These are phyloP conservation scores for Xylariaceae sp. DNA, from an alignment of 2,329 filamentous ascomycete genomes.

Conservation along the genomic window DNA sequence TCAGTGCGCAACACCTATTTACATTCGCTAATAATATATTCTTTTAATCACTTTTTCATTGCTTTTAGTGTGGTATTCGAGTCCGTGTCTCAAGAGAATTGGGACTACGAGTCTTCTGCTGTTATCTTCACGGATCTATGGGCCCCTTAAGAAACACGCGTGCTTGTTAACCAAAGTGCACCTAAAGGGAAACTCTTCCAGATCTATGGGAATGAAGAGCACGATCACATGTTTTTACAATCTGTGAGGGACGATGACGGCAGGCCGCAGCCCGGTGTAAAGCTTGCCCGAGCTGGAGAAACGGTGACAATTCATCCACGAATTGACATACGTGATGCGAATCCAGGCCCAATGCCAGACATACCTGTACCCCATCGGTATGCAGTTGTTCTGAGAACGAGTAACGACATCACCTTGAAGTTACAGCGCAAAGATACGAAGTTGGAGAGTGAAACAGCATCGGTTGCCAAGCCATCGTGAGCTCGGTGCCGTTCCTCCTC, in stretches of 20 bases:
- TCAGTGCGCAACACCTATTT: too few species aligned
- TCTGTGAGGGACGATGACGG: too few species aligned
- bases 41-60: too few species aligned
- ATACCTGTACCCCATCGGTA: neutral
- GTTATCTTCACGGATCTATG: neutral
- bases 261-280: neutral
- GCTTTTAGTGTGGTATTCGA: neutral
- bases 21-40: too few species aligned
- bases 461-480: slow-evolving; percentile 3
- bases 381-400: neutral
- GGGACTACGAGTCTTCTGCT: neutral
- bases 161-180: neutral
- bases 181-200: neutral
- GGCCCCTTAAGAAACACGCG: neutral
- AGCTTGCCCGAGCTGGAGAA: neutral
- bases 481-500: neutral
- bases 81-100: neutral
- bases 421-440: neutral
- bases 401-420: too few species aligned
- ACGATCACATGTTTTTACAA: neutral
- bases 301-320: neutral
- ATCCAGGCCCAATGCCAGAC: neutral
- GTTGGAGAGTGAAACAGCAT: slow-evolving; percentile 7
- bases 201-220: neutral
- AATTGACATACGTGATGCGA: neutral